Base-by-base conservation (phyloP, 1,139 yeast genomes). In the Taphrina confusa region DNA sequence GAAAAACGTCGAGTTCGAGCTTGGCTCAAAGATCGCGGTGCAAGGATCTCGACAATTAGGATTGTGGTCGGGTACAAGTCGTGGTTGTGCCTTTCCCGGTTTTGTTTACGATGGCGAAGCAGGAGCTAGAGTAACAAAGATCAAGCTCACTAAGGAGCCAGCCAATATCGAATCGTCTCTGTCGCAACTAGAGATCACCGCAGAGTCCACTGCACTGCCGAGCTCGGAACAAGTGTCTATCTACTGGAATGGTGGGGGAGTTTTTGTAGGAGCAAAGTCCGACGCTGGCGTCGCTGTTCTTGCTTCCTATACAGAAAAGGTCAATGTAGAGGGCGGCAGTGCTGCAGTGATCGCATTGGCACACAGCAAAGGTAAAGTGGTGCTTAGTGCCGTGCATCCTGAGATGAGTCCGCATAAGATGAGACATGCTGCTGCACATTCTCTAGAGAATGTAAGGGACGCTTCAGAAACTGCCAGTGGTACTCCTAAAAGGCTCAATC, bases 371-470 rank as follows among this genome's bases (percentile, higher is more conserved):
- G 98, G 98, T 1, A 76, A 75, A 37, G 96, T 84, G 0, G 72
- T 92, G 1, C 76, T 92, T n/a, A 77, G 86, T 2, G 97, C 97
- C 0, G 80, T 90, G 0, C 98, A 94, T 71, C 96, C 97, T 0
- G 99, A 94, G 71, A 89, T 84, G 25, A 36, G 40, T 40, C 71
- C 89, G n/a, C 25, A 22, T 37, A 18, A 9, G 25, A 37, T 37
- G 42, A 37, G n/a, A 28, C 14, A 33, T 42, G 68, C 70, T 20
- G 74, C 73, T 0, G 5, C 50, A 14, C 8, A 3, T 5, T 14
- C 14, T 9, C 50, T 16, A 18, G 25, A n/a, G 6, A 14, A 4
- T 16, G 16, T 11, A 5, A n/a, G 23, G 6, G 14, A n/a, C 11
- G 36, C 34, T 3, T n/a, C n/a, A n/a, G 33, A 18, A 30, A 84